Evolutionary conservation across 495 filamentous ascomycete species (phyloP).

Genomic region (Podospora australis): DNA sequence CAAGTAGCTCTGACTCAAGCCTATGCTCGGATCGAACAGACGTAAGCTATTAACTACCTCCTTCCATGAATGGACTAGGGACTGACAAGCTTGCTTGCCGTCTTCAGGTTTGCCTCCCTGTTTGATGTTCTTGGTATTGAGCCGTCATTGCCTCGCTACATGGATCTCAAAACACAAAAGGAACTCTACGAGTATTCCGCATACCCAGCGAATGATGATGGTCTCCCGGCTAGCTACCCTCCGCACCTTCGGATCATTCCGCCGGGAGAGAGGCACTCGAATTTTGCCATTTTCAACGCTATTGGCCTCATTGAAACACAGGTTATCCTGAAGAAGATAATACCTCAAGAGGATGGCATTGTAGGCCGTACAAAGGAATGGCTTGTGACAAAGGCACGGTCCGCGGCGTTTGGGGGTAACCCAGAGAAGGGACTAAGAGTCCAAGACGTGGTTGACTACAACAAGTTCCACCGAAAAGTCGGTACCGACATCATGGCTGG

Average conservation of each 20-base stretch:
- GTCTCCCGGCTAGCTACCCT: slow-evolving; percentile 25
- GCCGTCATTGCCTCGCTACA: slow-evolving; percentile 27
- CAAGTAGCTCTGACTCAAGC: slow-evolving; percentile 35
- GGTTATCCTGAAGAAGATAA: slow-evolving; percentile 30
- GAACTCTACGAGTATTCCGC: slow-evolving; percentile 26
- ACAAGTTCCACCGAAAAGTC: slow-evolving; percentile 28
- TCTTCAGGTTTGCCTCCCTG: slow-evolving; percentile 27
- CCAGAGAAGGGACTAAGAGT: slow-evolving; percentile 31
- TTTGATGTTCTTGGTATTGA: slow-evolving; percentile 32
- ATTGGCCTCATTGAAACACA: slow-evolving; percentile 28
- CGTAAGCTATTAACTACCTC: slow-evolving; percentile 17
- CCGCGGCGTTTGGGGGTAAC: slow-evolving; percentile 22
- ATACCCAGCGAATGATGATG: slow-evolving; percentile 24
- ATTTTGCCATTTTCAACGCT: slow-evolving; percentile 26
- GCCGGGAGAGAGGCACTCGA: slow-evolving; percentile 17
- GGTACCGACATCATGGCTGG: slow-evolving; percentile 34
- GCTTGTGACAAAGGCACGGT: slow-evolving; percentile 20
- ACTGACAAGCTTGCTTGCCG: no score
- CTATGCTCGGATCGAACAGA: slow-evolving; percentile 34
- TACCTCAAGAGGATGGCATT: slow-evolving; percentile 27
- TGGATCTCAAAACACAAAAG: slow-evolving; percentile 24
- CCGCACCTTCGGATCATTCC: slow-evolving; percentile 30
- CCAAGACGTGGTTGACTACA: slow-evolving; percentile 35
- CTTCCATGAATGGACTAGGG: background rate
- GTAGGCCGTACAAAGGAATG: slow-evolving; percentile 24